phyloP scores from a whole-genome alignment of 768 basidiomycete genomes.

The Ramaria sp. region DNA sequence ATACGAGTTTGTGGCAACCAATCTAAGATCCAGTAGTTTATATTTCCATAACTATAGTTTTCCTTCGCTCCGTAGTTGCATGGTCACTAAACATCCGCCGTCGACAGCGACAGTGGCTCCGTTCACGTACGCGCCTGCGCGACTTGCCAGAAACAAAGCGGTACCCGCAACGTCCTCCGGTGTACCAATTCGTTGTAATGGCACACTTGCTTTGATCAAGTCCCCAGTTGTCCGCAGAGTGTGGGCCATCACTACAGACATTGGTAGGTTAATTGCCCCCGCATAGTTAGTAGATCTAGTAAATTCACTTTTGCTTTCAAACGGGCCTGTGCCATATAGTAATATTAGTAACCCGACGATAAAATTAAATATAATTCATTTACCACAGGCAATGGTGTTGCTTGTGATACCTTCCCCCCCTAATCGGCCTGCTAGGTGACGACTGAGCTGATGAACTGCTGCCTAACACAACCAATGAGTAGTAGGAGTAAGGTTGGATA shows the following conservation, averaged over 20 bases:
- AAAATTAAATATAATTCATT: conserved; percentile 8
- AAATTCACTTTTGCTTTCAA: conserved; percentile 30
- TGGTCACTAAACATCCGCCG: conserved; percentile 39
- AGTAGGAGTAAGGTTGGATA: neutral
- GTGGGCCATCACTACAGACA: conserved; percentile 40
- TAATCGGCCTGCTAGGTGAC: conserved; percentile 45
- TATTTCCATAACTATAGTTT: neutral
- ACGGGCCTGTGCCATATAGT: conserved; percentile 20
- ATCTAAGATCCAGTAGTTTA: no score
- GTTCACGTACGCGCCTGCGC: conserved; percentile 52
- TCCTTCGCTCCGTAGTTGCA: neutral
- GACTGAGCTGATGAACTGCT: conserved; percentile 46
- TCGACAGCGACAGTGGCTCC: conserved; percentile 55
- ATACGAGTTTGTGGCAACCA: no score
- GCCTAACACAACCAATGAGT: conserved; percentile 19
- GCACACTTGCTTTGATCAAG: conserved; percentile 31
- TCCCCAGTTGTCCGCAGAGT: conserved; percentile 38
- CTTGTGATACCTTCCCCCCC: conserved; percentile 48
- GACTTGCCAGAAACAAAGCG: conserved; percentile 49
- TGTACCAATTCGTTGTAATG: conserved; percentile 44
- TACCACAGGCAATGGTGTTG: conserved; percentile 54
- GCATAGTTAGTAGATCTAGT: conserved; percentile 10
- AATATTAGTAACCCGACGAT: neutral
- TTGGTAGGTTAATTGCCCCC: neutral
- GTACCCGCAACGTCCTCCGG: conserved; percentile 57